These are phyloP conservation scores for Auricularia sp. DNA, from an alignment of 768 basidiomycete genomes.

Conservation along the genomic window DNA sequence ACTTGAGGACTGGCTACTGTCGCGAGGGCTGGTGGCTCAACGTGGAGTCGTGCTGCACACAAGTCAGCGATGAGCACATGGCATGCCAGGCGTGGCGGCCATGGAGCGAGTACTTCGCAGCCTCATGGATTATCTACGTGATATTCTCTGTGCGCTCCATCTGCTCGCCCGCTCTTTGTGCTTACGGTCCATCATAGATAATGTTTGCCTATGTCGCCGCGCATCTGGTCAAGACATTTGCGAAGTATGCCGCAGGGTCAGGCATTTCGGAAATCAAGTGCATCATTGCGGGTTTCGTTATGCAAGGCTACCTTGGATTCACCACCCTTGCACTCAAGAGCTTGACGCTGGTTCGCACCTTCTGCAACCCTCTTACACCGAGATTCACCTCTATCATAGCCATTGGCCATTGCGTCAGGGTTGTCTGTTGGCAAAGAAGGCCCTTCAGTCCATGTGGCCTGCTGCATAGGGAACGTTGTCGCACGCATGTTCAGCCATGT, in stretches of 20 bases:
- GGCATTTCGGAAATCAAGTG: constrained; percentile 99
- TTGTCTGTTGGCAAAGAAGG: constrained; percentile 97
- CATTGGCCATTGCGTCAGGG: constrained; percentile 92
- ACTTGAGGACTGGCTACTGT: constrained; percentile 97
- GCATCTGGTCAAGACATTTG: constrained; percentile 77
- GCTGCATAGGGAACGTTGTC: constrained; percentile 85
- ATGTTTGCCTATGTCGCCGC: constrained; percentile 79
- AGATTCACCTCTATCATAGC: constrained; percentile 36
- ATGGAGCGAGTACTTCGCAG: constrained; percentile 66
- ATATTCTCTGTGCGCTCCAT: constrained; percentile 68
- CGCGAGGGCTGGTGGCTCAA: constrained; percentile 97
- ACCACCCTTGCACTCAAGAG: constrained; percentile 91
- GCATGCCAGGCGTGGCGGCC: constrained; percentile 86
- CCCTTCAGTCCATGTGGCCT: constrained; percentile 94
- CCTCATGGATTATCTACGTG: constrained; percentile 80
- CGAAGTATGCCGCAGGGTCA: constrained; percentile 93
- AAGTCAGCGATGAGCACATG: constrained; percentile 67
- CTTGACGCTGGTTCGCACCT: constrained; percentile 60
- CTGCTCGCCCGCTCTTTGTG: not conserved
- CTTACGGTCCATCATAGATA: constrained; percentile 34
- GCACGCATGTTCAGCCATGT: constrained; percentile 75
- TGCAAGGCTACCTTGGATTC: constrained; percentile 88
- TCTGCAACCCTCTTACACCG: not conserved
- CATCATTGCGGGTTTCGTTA: constrained; percentile 91
- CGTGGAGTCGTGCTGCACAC: constrained; percentile 97